Conservation (phyloP, 2,329 filamentous ascomycete genomes). For the Botrytis squamosa region DNA sequence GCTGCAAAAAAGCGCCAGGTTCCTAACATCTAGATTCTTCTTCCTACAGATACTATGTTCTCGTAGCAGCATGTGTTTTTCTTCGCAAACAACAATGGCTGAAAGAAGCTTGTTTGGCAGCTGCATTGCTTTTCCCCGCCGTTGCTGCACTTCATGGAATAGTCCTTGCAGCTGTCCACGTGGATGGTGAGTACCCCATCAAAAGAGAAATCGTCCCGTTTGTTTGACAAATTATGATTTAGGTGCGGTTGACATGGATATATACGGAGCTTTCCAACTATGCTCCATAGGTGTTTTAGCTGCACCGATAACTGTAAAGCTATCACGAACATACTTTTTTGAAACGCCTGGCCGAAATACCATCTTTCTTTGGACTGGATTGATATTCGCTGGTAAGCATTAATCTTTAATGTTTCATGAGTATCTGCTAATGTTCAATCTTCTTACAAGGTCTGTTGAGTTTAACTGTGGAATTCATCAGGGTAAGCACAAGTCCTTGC, state of each 20-base stretch:
- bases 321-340: slow-evolving; percentile 61
- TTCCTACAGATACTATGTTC: slow-evolving; percentile 56
- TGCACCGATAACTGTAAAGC: slow-evolving; percentile 59
- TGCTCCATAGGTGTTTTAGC: slow-evolving; percentile 65
- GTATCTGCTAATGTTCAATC: slow-evolving; percentile 6
- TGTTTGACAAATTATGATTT: slow-evolving; percentile 5
- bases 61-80: slow-evolving; percentile 61
- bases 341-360: slow-evolving; percentile 61
- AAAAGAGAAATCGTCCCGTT: background rate
- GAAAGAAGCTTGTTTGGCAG: slow-evolving; percentile 61
- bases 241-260: slow-evolving; percentile 66
- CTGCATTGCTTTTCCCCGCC: slow-evolving; percentile 60
- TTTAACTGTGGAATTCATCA: slow-evolving; percentile 64
- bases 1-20: background rate
- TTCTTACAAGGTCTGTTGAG: slow-evolving; percentile 52
- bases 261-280: slow-evolving; percentile 66
- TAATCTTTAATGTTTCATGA: background rate
- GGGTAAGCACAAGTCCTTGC: slow-evolving; percentile 49
- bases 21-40: slow-evolving; percentile 2
- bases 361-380: slow-evolving; percentile 64
- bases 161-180: slow-evolving; percentile 58
- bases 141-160: slow-evolving; percentile 64
- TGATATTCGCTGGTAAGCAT: slow-evolving; percentile 56
- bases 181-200: slow-evolving; percentile 48
- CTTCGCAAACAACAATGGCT: slow-evolving; percentile 63